Conservation (phyloP, 768 basidiomycete genomes). For the Russula vinacea region DNA sequence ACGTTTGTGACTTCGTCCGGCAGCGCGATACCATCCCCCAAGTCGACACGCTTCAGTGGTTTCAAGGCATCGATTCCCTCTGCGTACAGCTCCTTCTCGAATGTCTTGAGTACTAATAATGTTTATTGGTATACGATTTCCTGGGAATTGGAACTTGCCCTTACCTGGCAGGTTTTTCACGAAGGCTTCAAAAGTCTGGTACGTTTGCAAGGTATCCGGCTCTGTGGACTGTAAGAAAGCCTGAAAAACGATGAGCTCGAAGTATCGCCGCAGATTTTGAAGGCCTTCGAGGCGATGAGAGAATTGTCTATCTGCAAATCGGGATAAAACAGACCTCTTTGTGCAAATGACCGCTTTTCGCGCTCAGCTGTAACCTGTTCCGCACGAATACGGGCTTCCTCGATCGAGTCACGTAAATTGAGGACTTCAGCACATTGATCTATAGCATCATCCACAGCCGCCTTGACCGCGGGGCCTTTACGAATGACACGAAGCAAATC, state of each 20-base stretch:
- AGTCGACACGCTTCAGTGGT: slow-evolving; percentile 72
- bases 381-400: slow-evolving; percentile 71
- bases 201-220: slow-evolving; percentile 73
- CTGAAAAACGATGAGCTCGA: slow-evolving; percentile 83
- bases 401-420: slow-evolving; percentile 87
- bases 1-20: slow-evolving; percentile 90
- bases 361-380: slow-evolving; percentile 74
- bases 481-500: slow-evolving; percentile 83
- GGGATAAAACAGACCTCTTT: slow-evolving; percentile 54
- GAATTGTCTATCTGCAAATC: not conserved
- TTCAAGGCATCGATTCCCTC: slow-evolving; percentile 78
- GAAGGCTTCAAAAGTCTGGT: slow-evolving; percentile 77
- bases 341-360: slow-evolving; percentile 60
- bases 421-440: slow-evolving; percentile 80
- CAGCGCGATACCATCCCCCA: slow-evolving; percentile 65
- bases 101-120: slow-evolving; percentile 81
- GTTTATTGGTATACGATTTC: not conserved
- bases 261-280: slow-evolving; percentile 80
- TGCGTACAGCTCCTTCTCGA: slow-evolving; percentile 81
- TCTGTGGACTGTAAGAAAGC: slow-evolving; percentile 79
- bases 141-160: slow-evolving; percentile 50
- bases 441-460: slow-evolving; percentile 80
- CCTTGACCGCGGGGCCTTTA: slow-evolving; percentile 83
- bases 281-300: slow-evolving; percentile 47
- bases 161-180: slow-evolving; percentile 81